Base-by-base conservation (phyloP, 2,329 filamentous ascomycete species). In the Exophiala oligosperma region DNA sequence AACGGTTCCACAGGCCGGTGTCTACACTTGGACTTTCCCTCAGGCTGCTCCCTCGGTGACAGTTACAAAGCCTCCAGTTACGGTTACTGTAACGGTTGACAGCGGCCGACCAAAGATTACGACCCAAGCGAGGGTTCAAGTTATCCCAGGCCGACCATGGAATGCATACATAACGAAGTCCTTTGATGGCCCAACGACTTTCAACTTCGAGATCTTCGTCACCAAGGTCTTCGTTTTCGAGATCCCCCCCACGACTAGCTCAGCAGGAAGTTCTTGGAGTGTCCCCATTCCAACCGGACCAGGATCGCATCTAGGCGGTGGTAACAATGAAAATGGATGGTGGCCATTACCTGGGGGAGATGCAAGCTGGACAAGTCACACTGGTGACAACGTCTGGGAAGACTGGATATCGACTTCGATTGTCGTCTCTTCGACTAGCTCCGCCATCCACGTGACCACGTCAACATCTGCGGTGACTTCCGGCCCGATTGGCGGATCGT, bases 1-100 rank as follows among this genome's bases (percentile, higher is more conserved):
- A 12, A 32, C 48, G 1, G 50, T 59, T 21, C 35, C 48, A 2
- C 24, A 23, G 2, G 57, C 46, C 12, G 57, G 57, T n/a, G 43
- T 26, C 7, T 59, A 59, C 29, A 59, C 57, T 17, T 59, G 54
- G 37, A 56, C 57, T n/a, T 59, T 59, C 28, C 44, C 57, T 12
- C 52, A 59, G 29, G 12, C 46, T 17, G 52, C 57, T 44, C 57
- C 57, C 23, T 11, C 57, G 38, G 46, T 50, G 14, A 55, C 44
- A 9, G 28, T 49, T 29, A 47, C 47, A 14, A 29, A 37, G n/a
- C 24, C 29, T 17, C 35, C 48, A 43, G 28, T 24, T 8, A 44
- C 52, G n/a, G 54, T 47, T 4, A 56, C 57, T 49, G 40, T 56
- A 9, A 54, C 57, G n/a, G 23, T 35, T 17, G n/a, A 54, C 6